Base-by-base conservation (phyloP, 345 rosid genomes). In the Viola odorata region DNA sequence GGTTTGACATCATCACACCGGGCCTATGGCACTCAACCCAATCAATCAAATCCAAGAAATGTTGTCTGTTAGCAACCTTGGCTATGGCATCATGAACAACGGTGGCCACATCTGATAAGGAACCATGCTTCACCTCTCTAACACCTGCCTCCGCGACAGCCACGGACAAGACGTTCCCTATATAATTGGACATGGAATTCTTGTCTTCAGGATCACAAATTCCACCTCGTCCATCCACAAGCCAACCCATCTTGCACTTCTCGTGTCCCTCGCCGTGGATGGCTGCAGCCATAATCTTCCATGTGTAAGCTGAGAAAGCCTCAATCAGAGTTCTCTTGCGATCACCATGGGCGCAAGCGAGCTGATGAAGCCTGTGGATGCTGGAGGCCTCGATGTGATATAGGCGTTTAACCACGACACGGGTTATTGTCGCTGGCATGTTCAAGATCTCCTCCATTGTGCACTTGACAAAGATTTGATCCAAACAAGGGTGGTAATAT, bases 21-120 rank as follows among this genome's bases (percentile, higher is more conserved):
- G 96, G 98, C 68, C 91, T 80, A 62, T 88, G 94, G 69, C 80
- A 78, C 79, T 88, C 88, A 4, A 86, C 74, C 96, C 98, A 91
- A 58, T 88, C 96, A 50, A 91, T 84, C 73, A 91, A 63, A 73
- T 86, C 95, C 75, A 63, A 72, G 81, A 88, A 88, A 73, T 91
- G 95, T 15, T 71, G 77, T 60, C 77, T 67, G 54, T 77, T 83
- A 13, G 88, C 69, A 23, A 78, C 90, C 70, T 82, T 77, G 0
- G 60, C 68, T 64, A 86, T 88, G 4, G 85, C 78, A 32, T 73
- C 74, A 40, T 88, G 95, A 57, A 85, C 89, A 17, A 65, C 63
- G 14, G 59, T 60, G 13, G 95, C 94, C 51, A 83, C 63, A 37
- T 83, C 90, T 53, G 90, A 69, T 52, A 81, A 56, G 41, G 87